Evolutionary conservation across 768 basidiomycete species (phyloP).

Genomic region (Mycena chlorophos): DNA sequence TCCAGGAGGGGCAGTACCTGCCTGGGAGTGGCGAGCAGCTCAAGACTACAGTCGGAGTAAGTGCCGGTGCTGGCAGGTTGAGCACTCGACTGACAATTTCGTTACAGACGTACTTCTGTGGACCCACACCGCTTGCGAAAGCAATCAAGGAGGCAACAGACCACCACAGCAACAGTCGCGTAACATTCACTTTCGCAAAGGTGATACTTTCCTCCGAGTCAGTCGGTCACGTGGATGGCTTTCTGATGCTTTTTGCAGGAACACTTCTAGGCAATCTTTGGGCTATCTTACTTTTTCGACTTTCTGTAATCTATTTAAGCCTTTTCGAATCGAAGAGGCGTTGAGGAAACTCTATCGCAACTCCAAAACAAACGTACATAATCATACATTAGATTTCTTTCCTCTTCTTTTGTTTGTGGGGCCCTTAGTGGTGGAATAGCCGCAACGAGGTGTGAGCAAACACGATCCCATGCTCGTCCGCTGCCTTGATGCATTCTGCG

Average conservation of each 20-base stretch:
- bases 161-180: slow-evolving; percentile 49
- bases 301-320: too few species aligned
- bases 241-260: slow-evolving; percentile 14
- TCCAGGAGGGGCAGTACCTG: slow-evolving; percentile 80
- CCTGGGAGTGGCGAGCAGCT: slow-evolving; percentile 77
- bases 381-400: too few species aligned
- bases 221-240: too few species aligned
- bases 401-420: too few species aligned
- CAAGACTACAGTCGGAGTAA: slow-evolving; percentile 79
- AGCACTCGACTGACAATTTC: neutral
- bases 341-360: too few species aligned
- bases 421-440: slow-evolving; percentile 91
- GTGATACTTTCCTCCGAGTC: too few species aligned
- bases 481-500: slow-evolving; percentile 91
- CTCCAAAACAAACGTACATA: too few species aligned
- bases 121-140: slow-evolving; percentile 76
- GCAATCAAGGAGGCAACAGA: slow-evolving; percentile 72
- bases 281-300: too few species aligned
- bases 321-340: too few species aligned
- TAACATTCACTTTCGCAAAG: slow-evolving; percentile 84
- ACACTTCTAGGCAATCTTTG: slow-evolving; percentile 21
- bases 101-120: slow-evolving; percentile 85
- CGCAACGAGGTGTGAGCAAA: slow-evolving; percentile 88
- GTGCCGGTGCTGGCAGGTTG: slow-evolving; percentile 29
- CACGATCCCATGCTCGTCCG: slow-evolving; percentile 88